Base-by-base conservation (phyloP, 1,284 basidiomycete species). In the Athelia psychrophila region DNA sequence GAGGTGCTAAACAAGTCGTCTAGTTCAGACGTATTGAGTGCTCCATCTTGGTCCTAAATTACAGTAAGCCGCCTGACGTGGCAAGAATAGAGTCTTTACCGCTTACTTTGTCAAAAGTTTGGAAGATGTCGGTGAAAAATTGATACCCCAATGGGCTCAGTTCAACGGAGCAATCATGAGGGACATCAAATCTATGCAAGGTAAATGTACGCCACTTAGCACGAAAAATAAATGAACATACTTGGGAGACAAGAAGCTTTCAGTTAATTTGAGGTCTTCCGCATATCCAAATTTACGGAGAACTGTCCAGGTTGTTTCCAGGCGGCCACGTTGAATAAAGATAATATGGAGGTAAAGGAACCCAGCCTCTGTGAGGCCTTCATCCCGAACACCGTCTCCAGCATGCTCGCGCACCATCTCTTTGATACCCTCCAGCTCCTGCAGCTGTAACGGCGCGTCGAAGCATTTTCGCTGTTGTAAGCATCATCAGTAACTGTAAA, bases 271-370 rank as follows among this genome's bases (percentile, higher is more conserved):
- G 56, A 99, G 71, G 65, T 98, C 94, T 66, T 97, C 95, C 40
- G 91, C 96, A 65, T 99, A 99, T 1, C 96, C 96, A 67, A 98
- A 98, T 61, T 88, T 93, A 54, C 95, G 79, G 57, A 99, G 74
- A 3, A 98, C 95, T 2, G 94, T 96, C 96, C 96, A 99, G 1
- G 96, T 98, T 23, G 97, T 99, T 70, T 99, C 96, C 58, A 98
- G 80, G 44, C 97, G 81, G 13, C 96, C 97, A 50, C 92, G 86
- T 72, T 98, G 96, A 56, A 99, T 98, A 72, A 99, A 99, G 60
- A 90, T 92, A 3, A 95, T 98, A 68, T 98, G 95, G 12, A 99
- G 83, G 64, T 94, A 96, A 45, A 98, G 72, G 72, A 98, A 98
- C 1, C 96, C 96, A 12, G 86, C 82, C 70, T 97, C 93, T 2